phyloP scores from a whole-genome alignment of 164 flowering plant species.

The Akebia trifoliata region DNA sequence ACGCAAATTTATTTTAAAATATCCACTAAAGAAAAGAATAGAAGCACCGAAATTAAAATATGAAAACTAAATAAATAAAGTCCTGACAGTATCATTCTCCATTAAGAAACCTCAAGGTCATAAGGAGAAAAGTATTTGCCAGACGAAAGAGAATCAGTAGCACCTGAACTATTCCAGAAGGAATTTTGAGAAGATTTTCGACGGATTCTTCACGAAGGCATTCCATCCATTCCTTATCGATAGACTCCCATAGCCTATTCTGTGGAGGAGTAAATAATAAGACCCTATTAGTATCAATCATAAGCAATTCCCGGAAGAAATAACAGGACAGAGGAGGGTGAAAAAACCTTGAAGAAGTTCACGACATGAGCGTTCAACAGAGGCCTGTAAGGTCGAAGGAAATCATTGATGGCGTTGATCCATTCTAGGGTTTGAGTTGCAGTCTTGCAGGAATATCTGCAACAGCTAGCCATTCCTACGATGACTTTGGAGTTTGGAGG shows the following conservation, averaged over 20 bases:
- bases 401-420: slow-evolving; percentile 63
- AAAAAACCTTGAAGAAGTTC: slow-evolving; percentile 67
- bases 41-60: too few species aligned
- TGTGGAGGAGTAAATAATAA: slow-evolving; percentile 17
- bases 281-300: too few species aligned
- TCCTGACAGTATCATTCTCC: too few species aligned
- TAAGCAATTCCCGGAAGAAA: too few species aligned
- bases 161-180: slow-evolving; percentile 73
- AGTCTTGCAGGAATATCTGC: slow-evolving; percentile 46
- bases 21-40: too few species aligned
- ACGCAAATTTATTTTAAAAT: too few species aligned
- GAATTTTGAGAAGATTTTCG: slow-evolving; percentile 57
- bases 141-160: not conserved
- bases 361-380: slow-evolving; percentile 62
- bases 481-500: too few species aligned
- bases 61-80: too few species aligned
- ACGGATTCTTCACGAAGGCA: slow-evolving; percentile 57
- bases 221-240: slow-evolving; percentile 72
- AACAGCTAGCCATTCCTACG: not conserved
- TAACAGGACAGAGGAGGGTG: not conserved
- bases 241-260: slow-evolving; percentile 73
- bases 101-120: too few species aligned
- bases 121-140: too few species aligned
- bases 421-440: slow-evolving; percentile 64
- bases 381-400: slow-evolving; percentile 47